A percentile compares a stretch with the other conserved stretches of the same genome.
Conservation (phyloP, 805 yeast species). For the Yamadazyma phyllophila region DNA sequence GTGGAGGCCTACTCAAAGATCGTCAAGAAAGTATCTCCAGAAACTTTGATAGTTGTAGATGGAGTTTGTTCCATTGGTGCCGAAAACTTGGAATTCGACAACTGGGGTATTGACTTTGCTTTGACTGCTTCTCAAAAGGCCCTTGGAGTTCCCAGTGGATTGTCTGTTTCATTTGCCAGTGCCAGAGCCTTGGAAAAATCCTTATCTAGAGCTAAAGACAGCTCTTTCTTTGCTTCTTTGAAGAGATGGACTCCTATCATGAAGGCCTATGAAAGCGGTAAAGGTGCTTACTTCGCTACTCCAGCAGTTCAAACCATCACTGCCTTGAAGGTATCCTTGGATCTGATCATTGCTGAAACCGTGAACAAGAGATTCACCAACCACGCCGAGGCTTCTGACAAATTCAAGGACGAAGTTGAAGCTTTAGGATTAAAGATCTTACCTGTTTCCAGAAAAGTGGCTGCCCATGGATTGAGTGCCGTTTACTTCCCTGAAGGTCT, state of each 20-base stretch:
- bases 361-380: slow-evolving; percentile 60
- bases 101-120: slow-evolving; percentile 87
- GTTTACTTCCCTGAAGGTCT: slow-evolving; percentile 77
- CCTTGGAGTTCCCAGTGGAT: slow-evolving; percentile 90
- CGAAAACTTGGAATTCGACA: slow-evolving; percentile 79
- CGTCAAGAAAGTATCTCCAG: slow-evolving; percentile 69
- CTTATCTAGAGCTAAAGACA: slow-evolving; percentile 44
- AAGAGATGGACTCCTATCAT: slow-evolving; percentile 86
- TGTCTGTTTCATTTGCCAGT: slow-evolving; percentile 73
- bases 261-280: slow-evolving; percentile 79
- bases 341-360: slow-evolving; percentile 57
- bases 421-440: slow-evolving; percentile 68
- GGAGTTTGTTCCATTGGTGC: slow-evolving; percentile 95
- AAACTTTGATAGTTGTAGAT: slow-evolving; percentile 81
- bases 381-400: slow-evolving; percentile 60
- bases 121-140: slow-evolving; percentile 96
- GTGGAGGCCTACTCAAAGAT: slow-evolving; percentile 59
- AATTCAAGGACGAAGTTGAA: slow-evolving; percentile 59
- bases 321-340: slow-evolving; percentile 74
- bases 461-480: slow-evolving; percentile 89
- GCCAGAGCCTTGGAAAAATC: slow-evolving; percentile 70
- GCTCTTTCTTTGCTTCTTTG: slow-evolving; percentile 66
- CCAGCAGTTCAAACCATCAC: slow-evolving; percentile 89
- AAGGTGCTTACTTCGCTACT: slow-evolving; percentile 88
- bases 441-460: slow-evolving; percentile 52